Percentiles rank a stretch among this genome's conserved stretches.
phyloP scores from a whole-genome alignment of 148 eudicot genomes.

The Rhododendron griersonianum region DNA sequence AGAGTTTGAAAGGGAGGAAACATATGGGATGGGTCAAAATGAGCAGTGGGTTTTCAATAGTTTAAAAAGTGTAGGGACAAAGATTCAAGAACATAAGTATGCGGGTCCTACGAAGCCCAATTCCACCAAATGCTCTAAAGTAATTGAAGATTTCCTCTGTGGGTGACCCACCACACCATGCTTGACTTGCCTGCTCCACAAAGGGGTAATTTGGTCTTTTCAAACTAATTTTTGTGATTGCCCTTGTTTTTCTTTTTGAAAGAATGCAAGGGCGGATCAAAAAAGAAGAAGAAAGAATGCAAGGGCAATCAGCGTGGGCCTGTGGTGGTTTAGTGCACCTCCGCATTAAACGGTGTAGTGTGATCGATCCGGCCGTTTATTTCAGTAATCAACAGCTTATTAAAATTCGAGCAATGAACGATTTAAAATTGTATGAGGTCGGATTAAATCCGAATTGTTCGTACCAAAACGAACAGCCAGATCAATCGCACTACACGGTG shows the following conservation, averaged over 20 bases:
- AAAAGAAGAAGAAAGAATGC: no score
- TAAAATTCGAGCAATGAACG: no score
- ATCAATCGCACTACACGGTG: fast-evolving
- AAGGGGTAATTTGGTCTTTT: not conserved
- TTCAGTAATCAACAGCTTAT: no score
- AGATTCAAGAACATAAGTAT: conserved; percentile 1
- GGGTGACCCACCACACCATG: conserved; percentile 14
- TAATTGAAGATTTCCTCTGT: not conserved
- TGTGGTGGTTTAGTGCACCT: no score
- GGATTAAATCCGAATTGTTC: no score
- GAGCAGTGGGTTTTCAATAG: not conserved
- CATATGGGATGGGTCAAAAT: not conserved
- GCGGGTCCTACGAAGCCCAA: conserved; percentile 29
- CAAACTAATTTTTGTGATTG: no score
- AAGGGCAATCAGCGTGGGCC: no score
- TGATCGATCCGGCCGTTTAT: fast-evolving
- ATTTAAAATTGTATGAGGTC: no score
- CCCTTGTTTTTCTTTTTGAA: no score
- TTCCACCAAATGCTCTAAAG: conserved; percentile 35
- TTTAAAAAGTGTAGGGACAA: not conserved
- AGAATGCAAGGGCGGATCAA: no score
- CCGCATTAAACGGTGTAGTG: no score
- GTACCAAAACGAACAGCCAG: no score
- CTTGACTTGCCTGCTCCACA: conserved; percentile 23
- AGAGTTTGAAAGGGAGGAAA: not conserved